These are phyloP conservation scores for Quercus berberidifolia DNA, from an alignment of 306 rosid genomes.

Conservation along the genomic window DNA sequence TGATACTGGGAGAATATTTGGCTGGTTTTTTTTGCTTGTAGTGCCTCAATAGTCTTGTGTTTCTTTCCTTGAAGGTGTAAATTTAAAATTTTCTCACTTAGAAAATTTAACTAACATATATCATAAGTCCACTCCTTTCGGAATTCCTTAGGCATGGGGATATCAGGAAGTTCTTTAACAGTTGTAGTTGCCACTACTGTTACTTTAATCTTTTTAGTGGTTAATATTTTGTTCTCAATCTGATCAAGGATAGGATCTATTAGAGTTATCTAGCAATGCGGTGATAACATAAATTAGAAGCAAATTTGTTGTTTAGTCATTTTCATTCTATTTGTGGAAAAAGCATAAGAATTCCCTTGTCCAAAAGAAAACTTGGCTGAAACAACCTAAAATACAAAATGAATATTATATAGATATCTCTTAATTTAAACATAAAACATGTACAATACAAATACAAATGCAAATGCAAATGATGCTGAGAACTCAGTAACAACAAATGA, in stretches of 20 bases:
- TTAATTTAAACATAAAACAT: background rate
- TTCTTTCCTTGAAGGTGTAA: constrained; percentile 22
- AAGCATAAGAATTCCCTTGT: background rate
- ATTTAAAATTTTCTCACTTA: background rate
- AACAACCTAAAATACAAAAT: background rate
- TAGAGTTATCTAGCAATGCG: too few species aligned
- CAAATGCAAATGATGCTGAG: background rate
- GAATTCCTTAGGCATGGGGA: constrained; percentile 13
- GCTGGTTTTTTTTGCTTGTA: constrained; percentile 21
- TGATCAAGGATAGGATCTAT: too few species aligned
- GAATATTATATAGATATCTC: background rate
- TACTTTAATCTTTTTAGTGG: background rate
- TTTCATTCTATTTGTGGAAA: background rate
- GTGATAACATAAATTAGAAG: background rate
- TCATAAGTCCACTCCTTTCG: constrained; percentile 50
- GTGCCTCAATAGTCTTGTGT: constrained; percentile 34
- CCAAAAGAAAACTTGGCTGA: background rate
- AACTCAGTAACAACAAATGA: too few species aligned
- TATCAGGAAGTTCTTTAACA: constrained; percentile 15
- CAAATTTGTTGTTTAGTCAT: too few species aligned
- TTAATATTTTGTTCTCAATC: background rate
- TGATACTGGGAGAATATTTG: background rate
- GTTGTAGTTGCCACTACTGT: background rate
- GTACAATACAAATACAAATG: background rate
- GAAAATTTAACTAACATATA: constrained; percentile 28